Evolutionary conservation across 2,329 filamentous ascomycete species (phyloP), one percentile per base, ranked within the genome.

Genomic region (Cytospora piceicola): DNA sequence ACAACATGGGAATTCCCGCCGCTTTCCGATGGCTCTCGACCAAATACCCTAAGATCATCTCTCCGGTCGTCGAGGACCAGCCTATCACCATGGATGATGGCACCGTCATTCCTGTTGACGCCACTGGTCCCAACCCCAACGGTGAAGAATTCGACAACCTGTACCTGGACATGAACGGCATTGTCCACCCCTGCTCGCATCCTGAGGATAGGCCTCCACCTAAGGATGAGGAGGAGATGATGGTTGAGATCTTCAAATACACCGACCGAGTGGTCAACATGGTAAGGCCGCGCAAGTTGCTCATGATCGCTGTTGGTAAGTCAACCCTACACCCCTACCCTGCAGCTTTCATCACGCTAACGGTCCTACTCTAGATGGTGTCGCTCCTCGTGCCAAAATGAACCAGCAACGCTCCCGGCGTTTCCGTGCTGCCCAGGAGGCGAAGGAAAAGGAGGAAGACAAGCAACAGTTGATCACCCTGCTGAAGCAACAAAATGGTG

Each of bases 131-230:
- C 7, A 99, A 99, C 75, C 96, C 96, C 3, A 99, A 99, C 79
- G 93, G 93, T 76, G 94, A 98, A 79, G 95, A 99, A 78, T 92
- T 97, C 74, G 94, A 99, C 80, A 99, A 99, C 74, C 83, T 99
- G 7, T 99, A 99, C 75, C 87, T 99, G 69, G 95, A 99, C 75
- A 98, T 99, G 94, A 99, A 99, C 78, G 96, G 95, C 76, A 99
- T 99, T 71, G 95, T 99, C 46, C 95, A 99, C 82, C 96, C 96
- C 36, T 99, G 95, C 80, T 97, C 94, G 56, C 95, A 99, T 80
- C 95, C 95, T 0, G 95, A 99, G 77, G 94, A 98, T 74, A 88
- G 88, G 69, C 93, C 95, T 2, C 88, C 95, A 4, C 95, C 95
- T 14, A 91, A 90, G 74, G 94, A 95, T 68, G 95, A 99, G 81